Conservation (phyloP, 1,284 basidiomycete species). For the Ganoderma sinense region DNA sequence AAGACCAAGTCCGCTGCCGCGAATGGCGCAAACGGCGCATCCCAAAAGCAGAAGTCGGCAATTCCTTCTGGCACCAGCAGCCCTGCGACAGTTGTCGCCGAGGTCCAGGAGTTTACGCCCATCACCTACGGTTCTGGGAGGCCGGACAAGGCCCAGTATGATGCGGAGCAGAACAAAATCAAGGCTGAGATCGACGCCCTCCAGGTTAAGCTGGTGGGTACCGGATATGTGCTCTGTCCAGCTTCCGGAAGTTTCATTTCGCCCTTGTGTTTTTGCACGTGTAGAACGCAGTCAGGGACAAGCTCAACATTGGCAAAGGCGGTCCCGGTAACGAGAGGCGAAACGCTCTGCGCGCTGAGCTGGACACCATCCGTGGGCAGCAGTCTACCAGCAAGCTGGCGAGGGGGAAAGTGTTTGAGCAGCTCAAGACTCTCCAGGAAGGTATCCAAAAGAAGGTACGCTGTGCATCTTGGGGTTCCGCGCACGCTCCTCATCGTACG, state of each 20-base stretch:
- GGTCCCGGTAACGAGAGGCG: constrained; percentile 77
- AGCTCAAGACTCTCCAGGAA: constrained; percentile 87
- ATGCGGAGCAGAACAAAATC: constrained; percentile 84
- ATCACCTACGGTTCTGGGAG: constrained; percentile 53
- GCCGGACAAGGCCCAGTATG: constrained; percentile 85
- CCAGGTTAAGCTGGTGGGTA: constrained; percentile 81
- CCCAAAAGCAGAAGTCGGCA: constrained; percentile 49
- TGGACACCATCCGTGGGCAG: constrained; percentile 81
- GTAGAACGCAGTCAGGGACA: constrained; percentile 82
- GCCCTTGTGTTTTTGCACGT: not conserved
- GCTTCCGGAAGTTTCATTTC: constrained; percentile 18
- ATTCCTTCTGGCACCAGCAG: constrained; percentile 35
- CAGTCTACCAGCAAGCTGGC: constrained; percentile 86
- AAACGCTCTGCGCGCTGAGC: constrained; percentile 80
- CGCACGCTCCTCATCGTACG: not conserved
- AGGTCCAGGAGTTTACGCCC: constrained; percentile 49
- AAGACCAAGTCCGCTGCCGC: constrained; percentile 61
- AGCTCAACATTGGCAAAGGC: constrained; percentile 73
- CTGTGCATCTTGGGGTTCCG: not conserved
- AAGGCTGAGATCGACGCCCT: constrained; percentile 86
- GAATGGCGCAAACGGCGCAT: constrained; percentile 44
- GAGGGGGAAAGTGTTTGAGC: constrained; percentile 82
- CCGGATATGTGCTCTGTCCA: not conserved
- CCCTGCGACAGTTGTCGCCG: constrained; percentile 54
- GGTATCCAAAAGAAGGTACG: constrained; percentile 83